phyloP scores from a whole-genome alignment of 2,329 filamentous ascomycete genomes.

The Aspergillus brunneoviolaceus region DNA sequence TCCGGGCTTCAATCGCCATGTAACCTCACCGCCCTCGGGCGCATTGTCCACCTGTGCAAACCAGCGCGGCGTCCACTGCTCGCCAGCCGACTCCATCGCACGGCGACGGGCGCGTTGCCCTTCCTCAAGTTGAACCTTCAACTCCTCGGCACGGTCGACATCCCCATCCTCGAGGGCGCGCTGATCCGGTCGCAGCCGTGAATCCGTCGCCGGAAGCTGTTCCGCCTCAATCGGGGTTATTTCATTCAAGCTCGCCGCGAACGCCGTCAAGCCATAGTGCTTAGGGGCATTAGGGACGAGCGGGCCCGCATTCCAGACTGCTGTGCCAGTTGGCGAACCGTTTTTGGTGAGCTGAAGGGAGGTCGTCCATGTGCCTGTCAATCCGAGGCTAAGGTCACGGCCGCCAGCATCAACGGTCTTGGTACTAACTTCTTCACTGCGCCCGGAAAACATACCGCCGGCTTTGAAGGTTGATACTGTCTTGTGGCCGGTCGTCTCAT shows the following conservation, averaged over 20 bases:
- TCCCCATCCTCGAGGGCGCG: slow-evolving; percentile 77
- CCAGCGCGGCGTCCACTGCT: slow-evolving; percentile 75
- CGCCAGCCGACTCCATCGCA: slow-evolving; percentile 71
- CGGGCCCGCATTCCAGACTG: slow-evolving; percentile 75
- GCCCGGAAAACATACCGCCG: slow-evolving; percentile 95
- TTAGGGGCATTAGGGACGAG: slow-evolving; percentile 76
- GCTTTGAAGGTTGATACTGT: slow-evolving; percentile 87
- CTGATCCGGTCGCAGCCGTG: slow-evolving; percentile 82
- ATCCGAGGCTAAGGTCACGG: slow-evolving; percentile 62
- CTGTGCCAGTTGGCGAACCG: slow-evolving; percentile 61
- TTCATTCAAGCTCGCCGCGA: slow-evolving; percentile 85
- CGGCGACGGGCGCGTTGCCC: slow-evolving; percentile 73
- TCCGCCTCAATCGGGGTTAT: slow-evolving; percentile 75
- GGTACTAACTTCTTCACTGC: slow-evolving; percentile 83
- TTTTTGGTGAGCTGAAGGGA: slow-evolving; percentile 66
- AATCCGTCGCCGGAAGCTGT: slow-evolving; percentile 77
- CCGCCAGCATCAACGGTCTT: slow-evolving; percentile 70
- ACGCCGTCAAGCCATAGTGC: slow-evolving; percentile 84
- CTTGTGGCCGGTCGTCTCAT: slow-evolving; percentile 80
- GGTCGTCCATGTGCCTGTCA: slow-evolving; percentile 82
- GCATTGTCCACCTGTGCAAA: slow-evolving; percentile 66
- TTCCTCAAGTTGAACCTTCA: slow-evolving; percentile 84
- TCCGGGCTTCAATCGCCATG: slow-evolving; percentile 70
- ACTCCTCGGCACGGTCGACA: slow-evolving; percentile 76
- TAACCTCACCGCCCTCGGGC: slow-evolving; percentile 45